These are phyloP conservation scores for Microdochium nivale DNA, from an alignment of 2,329 filamentous ascomycete genomes.

Conservation along the genomic window DNA sequence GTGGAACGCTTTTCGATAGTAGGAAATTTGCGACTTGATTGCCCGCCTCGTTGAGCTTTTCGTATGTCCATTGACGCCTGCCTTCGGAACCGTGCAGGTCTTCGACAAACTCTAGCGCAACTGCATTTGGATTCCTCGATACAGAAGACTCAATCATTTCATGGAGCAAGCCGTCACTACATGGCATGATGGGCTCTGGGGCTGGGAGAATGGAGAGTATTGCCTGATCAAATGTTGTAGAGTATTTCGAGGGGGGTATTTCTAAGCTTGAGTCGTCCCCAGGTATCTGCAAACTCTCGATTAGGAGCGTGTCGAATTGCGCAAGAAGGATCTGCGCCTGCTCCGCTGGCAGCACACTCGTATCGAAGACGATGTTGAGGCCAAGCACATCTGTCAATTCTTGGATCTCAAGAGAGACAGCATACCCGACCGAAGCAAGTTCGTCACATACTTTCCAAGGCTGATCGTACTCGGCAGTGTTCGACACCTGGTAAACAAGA, in stretches of 20 bases:
- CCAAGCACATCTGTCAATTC: constrained; percentile 41
- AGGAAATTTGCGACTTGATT: constrained; percentile 67
- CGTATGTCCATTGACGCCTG: constrained; percentile 62
- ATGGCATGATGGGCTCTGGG: constrained; percentile 44
- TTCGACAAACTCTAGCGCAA: constrained; percentile 69
- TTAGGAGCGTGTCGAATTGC: constrained; percentile 65
- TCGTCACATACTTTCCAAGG: constrained; percentile 59
- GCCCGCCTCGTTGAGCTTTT: constrained; percentile 59
- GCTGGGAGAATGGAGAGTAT: constrained; percentile 62
- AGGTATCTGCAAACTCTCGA: constrained; percentile 44
- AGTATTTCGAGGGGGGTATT: neutral
- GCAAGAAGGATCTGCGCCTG: constrained; percentile 60
- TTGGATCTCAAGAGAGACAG: constrained; percentile 73
- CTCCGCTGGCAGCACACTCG: constrained; percentile 53
- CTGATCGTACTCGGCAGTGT: constrained; percentile 10
- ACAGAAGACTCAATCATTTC: constrained; percentile 67
- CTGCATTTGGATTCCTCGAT: constrained; percentile 41
- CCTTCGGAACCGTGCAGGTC: constrained; percentile 37
- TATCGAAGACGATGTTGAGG: constrained; percentile 59
- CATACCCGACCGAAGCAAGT: constrained; percentile 64
- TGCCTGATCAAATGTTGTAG: constrained; percentile 8
- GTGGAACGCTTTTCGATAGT: constrained; percentile 31
- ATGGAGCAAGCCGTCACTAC: constrained; percentile 57
- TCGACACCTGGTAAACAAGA: constrained; percentile 68
- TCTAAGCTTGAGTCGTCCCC: neutral